phyloP scores from a whole-genome alignment of 768 basidiomycete species.

The Coprinopsis strossmayeri region DNA sequence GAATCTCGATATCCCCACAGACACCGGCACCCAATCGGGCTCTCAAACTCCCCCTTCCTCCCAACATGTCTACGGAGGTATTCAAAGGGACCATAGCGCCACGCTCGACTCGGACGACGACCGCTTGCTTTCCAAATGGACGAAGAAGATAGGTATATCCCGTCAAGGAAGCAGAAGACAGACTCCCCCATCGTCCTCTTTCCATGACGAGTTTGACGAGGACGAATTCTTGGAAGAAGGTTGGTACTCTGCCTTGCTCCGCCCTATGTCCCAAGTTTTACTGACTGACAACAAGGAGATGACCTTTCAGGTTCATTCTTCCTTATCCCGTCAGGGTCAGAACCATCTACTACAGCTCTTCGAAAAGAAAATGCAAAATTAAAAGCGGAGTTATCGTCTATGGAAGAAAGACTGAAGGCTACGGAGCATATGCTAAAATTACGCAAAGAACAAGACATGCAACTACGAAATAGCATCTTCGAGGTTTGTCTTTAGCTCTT shows the following conservation, averaged over 20 bases:
- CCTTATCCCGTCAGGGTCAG: slow-evolving; percentile 59
- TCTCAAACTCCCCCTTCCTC: slow-evolving; percentile 20
- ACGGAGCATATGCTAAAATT: slow-evolving; percentile 60
- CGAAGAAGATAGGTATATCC: slow-evolving; percentile 41
- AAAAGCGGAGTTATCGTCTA: slow-evolving; percentile 50
- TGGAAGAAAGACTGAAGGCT: slow-evolving; percentile 51
- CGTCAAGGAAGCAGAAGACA: slow-evolving; percentile 21
- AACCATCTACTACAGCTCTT: slow-evolving; percentile 40
- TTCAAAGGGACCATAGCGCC: slow-evolving; percentile 19
- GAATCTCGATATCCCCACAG: slow-evolving; percentile 26
- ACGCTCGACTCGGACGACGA: slow-evolving; percentile 36
- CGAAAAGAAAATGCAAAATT: slow-evolving; percentile 64
- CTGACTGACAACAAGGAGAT: too few relatives aligned
- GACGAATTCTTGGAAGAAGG: slow-evolving; percentile 59
- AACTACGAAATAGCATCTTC: slow-evolving; percentile 76
- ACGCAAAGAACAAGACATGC: slow-evolving; percentile 72
- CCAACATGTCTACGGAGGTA: slow-evolving; percentile 15
- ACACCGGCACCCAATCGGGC: slow-evolving; percentile 12
- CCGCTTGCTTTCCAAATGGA: slow-evolving; percentile 50
- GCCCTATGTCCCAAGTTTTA: too few relatives aligned
- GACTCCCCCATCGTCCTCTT: slow-evolving; percentile 5
- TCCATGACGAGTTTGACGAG: slow-evolving; percentile 45
- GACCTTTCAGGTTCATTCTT: slow-evolving; percentile 79
- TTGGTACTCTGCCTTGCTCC: slow-evolving; percentile 22
- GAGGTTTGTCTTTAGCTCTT: slow-evolving; percentile 31